phyloP scores from a whole-genome alignment of 1,284 basidiomycete genomes.

The Sporisorium iseilematis-ciliati region DNA sequence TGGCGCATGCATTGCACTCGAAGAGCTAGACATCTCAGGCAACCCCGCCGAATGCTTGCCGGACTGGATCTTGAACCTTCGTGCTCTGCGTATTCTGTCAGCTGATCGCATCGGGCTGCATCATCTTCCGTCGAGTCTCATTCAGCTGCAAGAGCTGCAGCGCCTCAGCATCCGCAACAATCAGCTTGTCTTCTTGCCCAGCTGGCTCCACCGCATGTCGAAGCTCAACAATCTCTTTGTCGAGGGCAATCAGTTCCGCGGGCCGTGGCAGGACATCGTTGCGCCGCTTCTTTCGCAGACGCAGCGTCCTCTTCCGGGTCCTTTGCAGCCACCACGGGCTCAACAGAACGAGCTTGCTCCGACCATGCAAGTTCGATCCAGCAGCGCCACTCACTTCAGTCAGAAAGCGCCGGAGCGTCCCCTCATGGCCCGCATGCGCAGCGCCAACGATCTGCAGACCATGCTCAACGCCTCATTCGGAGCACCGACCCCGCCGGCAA shows the following conservation, averaged over 20 bases:
- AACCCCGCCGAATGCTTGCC: conserved; percentile 78
- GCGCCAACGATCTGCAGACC: conserved; percentile 39
- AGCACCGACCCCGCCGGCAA: conserved; percentile 12
- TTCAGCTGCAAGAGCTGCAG: conserved; percentile 77
- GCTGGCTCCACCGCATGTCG: conserved; percentile 88
- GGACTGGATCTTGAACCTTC: conserved; percentile 79
- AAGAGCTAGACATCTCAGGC: conserved; percentile 92
- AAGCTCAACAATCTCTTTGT: conserved; percentile 87
- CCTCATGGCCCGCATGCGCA: conserved; percentile 35
- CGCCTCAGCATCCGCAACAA: conserved; percentile 89
- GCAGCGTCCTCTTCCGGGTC: not conserved
- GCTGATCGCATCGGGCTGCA: conserved; percentile 86
- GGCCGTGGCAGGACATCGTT: conserved; percentile 88
- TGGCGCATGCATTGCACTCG: conserved; percentile 80
- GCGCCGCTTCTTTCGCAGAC: conserved; percentile 34
- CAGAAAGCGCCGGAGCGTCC: conserved; percentile 16
- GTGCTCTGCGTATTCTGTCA: conserved; percentile 84
- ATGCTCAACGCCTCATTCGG: conserved; percentile 20
- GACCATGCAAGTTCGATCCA: conserved; percentile 1
- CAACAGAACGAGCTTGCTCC: conserved; percentile 3
- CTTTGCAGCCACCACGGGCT: conserved; percentile 8
- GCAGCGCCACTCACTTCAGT: conserved; percentile 11
- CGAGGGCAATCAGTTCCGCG: conserved; percentile 92
- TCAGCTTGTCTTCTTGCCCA: conserved; percentile 86
- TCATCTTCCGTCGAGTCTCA: conserved; percentile 75